A percentile compares a stretch with the other conserved stretches of the same genome.
Conservation (phyloP, 2,329 filamentous ascomycete species). For the Ophiocordyceps sinensis region DNA sequence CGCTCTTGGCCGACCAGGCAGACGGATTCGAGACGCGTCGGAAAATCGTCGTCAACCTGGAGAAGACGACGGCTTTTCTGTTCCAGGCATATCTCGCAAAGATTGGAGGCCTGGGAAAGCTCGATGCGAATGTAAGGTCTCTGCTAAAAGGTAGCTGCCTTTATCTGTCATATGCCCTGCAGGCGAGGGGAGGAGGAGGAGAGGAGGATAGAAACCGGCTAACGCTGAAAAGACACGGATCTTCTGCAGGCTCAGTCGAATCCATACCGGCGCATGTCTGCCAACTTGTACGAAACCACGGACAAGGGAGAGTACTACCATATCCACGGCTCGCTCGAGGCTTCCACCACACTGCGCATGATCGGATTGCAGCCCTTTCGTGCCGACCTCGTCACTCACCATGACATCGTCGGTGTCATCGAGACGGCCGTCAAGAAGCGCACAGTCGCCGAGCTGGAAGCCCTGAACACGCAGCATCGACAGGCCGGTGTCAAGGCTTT, state of each 20-base stretch:
- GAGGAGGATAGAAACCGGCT: neutral
- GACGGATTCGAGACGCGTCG: constrained; percentile 4
- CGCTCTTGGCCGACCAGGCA: constrained; percentile 15
- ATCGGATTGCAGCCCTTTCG: constrained; percentile 49
- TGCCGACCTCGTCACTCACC: constrained; percentile 45
- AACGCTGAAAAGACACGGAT: constrained; percentile 45
- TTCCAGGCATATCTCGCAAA: constrained; percentile 20
- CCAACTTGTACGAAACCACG: constrained; percentile 57
- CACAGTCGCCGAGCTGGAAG: constrained; percentile 40
- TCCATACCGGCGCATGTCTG: constrained; percentile 56
- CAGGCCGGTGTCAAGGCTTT: constrained; percentile 48
- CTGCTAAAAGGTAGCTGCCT: constrained; percentile 1
- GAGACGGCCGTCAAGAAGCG: constrained; percentile 42
- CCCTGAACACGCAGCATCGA: constrained; percentile 35
- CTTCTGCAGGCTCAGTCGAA: constrained; percentile 56
- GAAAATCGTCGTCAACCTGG: constrained; percentile 17
- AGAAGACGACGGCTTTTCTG: constrained; percentile 29
- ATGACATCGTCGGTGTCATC: constrained; percentile 42
- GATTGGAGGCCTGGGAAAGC: constrained; percentile 22
- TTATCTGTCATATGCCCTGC: too few species aligned
- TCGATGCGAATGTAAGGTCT: constrained; percentile 15
- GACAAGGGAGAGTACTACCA: constrained; percentile 56
- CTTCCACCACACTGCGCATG: constrained; percentile 54
- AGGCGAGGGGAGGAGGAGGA: too few species aligned
- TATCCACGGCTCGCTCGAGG: constrained; percentile 61